Percentiles rank a stretch among this genome's conserved stretches.
phyloP scores from a whole-genome alignment of 31 red algal species.

The Porphyra umbilicalis region DNA sequence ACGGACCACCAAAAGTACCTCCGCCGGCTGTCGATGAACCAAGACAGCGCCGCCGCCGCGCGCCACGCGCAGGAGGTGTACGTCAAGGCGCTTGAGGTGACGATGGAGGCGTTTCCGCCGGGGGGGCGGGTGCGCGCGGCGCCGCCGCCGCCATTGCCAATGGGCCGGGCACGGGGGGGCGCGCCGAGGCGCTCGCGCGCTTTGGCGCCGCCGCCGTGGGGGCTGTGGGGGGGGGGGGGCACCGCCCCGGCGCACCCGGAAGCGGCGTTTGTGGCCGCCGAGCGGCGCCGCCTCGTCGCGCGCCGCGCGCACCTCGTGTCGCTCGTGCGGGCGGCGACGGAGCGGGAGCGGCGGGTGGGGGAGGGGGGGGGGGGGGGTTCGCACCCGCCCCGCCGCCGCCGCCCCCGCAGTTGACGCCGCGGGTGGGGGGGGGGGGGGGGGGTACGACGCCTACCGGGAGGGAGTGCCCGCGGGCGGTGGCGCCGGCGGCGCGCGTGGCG shows the following conservation, averaged over 20 bases:
- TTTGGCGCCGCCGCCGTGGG: no score
- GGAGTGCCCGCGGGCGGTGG: background rate
- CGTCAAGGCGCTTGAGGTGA: slow-evolving; percentile 54
- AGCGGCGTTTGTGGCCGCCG: background rate
- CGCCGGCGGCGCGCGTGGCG: background rate
- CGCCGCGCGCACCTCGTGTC: background rate
- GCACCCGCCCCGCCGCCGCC: background rate
- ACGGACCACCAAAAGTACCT: slow-evolving; percentile 59
- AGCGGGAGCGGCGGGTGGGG: background rate
- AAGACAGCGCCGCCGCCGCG: slow-evolving; percentile 69
- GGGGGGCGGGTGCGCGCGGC: background rate
- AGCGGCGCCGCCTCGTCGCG: background rate
- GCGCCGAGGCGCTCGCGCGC: no score
- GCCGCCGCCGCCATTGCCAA: background rate
- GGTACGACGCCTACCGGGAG: background rate
- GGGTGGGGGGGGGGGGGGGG: background rate
- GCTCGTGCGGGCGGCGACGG: background rate
- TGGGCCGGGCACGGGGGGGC: background rate
- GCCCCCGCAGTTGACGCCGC: background rate
- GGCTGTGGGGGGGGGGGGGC: background rate
- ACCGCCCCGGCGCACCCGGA: background rate
- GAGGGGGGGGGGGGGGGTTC: background rate
- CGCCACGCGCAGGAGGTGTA: slow-evolving; percentile 71
- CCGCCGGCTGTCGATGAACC: slow-evolving; percentile 55
- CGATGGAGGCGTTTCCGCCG: slow-evolving; percentile 12